These are phyloP conservation scores for Chamaecrista fasciculata DNA, from an alignment of 306 rosid species.

Conservation along the genomic window DNA sequence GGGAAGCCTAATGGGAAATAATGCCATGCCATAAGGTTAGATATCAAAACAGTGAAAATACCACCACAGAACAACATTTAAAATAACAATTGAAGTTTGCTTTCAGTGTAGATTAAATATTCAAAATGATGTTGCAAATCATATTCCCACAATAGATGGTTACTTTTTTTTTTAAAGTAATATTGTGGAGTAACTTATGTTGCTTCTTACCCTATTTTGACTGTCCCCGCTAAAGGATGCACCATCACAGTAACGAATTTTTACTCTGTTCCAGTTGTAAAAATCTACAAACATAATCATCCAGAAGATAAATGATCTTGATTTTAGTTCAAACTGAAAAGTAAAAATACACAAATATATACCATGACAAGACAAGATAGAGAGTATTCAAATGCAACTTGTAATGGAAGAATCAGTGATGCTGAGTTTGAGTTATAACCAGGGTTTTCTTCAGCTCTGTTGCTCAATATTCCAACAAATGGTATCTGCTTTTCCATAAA, in stretches of 20 bases:
- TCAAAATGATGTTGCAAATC: neutral
- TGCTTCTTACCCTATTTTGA: conserved; percentile 48
- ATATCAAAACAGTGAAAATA: no score
- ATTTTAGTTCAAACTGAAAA: conserved; percentile 13
- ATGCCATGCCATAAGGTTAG: neutral
- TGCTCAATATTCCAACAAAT: conserved; percentile 76
- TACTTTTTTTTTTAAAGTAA: neutral
- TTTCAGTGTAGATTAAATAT: neutral
- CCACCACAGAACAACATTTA: neutral
- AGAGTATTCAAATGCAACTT: no score
- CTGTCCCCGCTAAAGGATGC: conserved; percentile 87
- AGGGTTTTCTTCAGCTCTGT: conserved; percentile 70
- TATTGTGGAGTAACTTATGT: conserved; percentile 6
- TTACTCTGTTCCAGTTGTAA: conserved; percentile 81
- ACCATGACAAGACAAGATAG: no score
- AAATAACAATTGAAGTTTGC: neutral
- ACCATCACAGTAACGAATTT: conserved; percentile 89
- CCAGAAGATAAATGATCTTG: conserved; percentile 9
- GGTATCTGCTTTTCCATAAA: conserved; percentile 79
- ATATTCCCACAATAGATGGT: neutral
- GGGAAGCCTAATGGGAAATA: conserved; percentile 1
- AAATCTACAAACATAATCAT: conserved; percentile 53
- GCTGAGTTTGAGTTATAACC: conserved; percentile 40
- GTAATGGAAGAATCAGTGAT: neutral
- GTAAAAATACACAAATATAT: neutral